A percentile compares a stretch with the other conserved stretches of the same genome.
These are phyloP conservation scores for Mycena floridula DNA, from an alignment of 768 basidiomycete species.

Conservation along the genomic window DNA sequence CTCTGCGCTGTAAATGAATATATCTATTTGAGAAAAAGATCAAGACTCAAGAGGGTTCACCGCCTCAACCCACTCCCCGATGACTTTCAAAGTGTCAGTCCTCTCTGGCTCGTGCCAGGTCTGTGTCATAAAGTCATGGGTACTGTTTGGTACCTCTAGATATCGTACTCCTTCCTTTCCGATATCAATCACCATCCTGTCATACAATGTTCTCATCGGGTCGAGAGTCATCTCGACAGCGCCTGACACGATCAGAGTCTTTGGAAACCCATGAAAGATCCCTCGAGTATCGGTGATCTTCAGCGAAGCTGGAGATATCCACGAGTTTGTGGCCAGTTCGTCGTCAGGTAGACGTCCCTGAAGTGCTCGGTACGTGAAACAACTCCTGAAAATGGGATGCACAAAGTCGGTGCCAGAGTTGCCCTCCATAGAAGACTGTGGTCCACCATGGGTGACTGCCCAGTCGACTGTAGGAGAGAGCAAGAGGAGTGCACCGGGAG, in stretches of 20 bases:
- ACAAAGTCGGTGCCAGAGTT: constrained; percentile 17
- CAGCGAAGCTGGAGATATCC: constrained; percentile 30
- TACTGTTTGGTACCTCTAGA: constrained; percentile 8
- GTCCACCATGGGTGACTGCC: constrained; percentile 13
- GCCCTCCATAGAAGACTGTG: constrained; percentile 10
- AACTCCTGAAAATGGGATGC: constrained; percentile 5
- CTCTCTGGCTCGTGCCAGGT: constrained; percentile 22
- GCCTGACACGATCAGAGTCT: constrained; percentile 28
- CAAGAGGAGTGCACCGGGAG: constrained; percentile 22
- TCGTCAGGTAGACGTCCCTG: constrained; percentile 20
- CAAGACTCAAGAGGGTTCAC: too few species aligned
- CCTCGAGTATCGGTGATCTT: constrained; percentile 8
- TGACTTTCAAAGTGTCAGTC: constrained; percentile 13
- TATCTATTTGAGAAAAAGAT: too few species aligned
- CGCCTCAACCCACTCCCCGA: constrained; percentile 14
- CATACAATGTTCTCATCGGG: constrained; percentile 18
- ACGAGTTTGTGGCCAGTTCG: constrained; percentile 20
- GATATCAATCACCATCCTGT: constrained; percentile 24
- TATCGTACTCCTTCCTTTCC: constrained; percentile 12
- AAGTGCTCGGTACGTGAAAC: constrained; percentile 17
- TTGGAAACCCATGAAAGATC: constrained; percentile 20
- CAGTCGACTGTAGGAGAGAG: constrained; percentile 28
- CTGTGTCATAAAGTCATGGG: constrained; percentile 17
- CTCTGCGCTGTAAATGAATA: too few species aligned
- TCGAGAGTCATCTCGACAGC: constrained; percentile 27